Conservation (phyloP, 2,329 filamentous ascomycete species). For the Neofusicoccum ribis region DNA sequence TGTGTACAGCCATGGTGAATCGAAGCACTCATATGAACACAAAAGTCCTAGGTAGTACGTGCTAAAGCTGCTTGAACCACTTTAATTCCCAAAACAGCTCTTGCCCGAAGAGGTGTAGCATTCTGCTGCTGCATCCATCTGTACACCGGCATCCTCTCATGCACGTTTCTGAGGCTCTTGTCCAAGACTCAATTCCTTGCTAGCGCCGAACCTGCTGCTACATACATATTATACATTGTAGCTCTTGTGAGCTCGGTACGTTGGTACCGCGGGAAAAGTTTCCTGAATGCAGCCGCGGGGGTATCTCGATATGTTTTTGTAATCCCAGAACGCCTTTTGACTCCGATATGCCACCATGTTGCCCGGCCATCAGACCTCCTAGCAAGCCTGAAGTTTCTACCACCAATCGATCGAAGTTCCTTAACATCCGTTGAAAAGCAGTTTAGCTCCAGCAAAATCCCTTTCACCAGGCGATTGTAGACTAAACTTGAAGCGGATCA, state of each 20-base stretch:
- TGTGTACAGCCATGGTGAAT: too few species aligned
- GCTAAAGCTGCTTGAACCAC: too few species aligned
- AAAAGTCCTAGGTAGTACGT: too few species aligned
- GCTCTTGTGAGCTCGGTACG: neutral
- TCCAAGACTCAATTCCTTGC: neutral
- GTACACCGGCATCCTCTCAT: too few species aligned
- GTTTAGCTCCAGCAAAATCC: too few species aligned
- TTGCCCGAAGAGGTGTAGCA: too few species aligned
- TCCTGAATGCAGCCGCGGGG: constrained; percentile 15
- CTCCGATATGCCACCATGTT: neutral
- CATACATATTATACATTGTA: constrained; percentile 10
- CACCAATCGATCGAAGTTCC: neutral
- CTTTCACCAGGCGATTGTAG: neutral
- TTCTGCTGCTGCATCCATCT: too few species aligned
- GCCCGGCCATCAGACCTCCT: neutral
- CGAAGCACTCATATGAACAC: too few species aligned
- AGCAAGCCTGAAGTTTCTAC: neutral
- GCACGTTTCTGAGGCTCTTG: too few species aligned
- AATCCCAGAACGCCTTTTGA: constrained; percentile 12
- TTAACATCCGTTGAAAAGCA: too few species aligned
- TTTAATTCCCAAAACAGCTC: too few species aligned
- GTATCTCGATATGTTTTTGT: constrained; percentile 18
- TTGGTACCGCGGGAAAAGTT: neutral
- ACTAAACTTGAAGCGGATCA: neutral
- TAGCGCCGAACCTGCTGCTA: neutral